These are phyloP conservation scores for Warburgia ugandensis DNA, from an alignment of 164 flowering plant species.

Conservation along the genomic window DNA sequence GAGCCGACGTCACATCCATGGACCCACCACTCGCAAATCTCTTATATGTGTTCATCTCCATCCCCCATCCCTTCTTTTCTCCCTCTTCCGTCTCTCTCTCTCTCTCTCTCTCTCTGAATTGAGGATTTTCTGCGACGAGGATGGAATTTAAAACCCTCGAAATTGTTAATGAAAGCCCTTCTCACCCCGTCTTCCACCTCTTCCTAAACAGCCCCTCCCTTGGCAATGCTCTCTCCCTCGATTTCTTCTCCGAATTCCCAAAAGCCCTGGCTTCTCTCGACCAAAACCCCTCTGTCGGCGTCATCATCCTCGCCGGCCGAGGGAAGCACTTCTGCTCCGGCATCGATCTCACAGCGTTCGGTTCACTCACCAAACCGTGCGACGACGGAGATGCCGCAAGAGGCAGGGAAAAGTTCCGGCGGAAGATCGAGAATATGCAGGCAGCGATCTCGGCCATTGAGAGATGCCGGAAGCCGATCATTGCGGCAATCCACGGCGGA, in stretches of 20 bases:
- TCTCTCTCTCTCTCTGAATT: too few relatives aligned
- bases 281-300: slow-evolving; percentile 46
- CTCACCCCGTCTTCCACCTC: slow-evolving; percentile 34
- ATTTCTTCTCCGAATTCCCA: slow-evolving; percentile 78
- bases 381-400: slow-evolving; percentile 46
- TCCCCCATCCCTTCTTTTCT: too few relatives aligned
- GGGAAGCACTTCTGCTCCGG: slow-evolving; percentile 82
- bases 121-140: too few relatives aligned
- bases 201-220: slow-evolving; percentile 49
- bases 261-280: slow-evolving; percentile 61
- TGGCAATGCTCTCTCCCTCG: slow-evolving; percentile 60
- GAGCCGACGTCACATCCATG: too few relatives aligned
- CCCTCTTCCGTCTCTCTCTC: too few relatives aligned
- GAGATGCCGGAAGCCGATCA: slow-evolving; percentile 73
- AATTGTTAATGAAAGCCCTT: slow-evolving; percentile 17
- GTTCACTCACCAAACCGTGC: slow-evolving; percentile 1
- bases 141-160: slow-evolving; percentile 26
- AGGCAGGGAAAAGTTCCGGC: slow-evolving; percentile 42
- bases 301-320: slow-evolving; percentile 53
- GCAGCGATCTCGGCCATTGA: slow-evolving; percentile 66
- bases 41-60: too few relatives aligned
- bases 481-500: slow-evolving; percentile 61
- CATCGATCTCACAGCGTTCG: slow-evolving; percentile 50
- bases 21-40: too few relatives aligned
- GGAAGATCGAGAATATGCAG: slow-evolving; percentile 54